Evolutionary conservation across 129 eudicot genomes (phyloP).

Genomic region (Flaveria linearis): DNA sequence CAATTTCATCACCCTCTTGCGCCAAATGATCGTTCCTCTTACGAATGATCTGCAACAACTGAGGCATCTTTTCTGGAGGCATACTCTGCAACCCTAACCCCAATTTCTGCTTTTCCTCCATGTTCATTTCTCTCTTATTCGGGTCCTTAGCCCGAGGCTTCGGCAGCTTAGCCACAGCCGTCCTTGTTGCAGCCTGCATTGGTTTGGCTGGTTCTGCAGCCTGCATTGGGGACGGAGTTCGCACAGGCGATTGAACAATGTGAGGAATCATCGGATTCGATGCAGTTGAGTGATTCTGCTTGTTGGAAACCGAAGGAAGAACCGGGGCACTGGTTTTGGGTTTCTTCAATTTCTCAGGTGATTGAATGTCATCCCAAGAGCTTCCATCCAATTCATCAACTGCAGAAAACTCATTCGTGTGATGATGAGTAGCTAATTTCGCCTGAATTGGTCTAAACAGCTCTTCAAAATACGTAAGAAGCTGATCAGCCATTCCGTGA

Average conservation of each 20-base stretch:
- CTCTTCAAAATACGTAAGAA: constrained; percentile 61
- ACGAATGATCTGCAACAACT: constrained; percentile 75
- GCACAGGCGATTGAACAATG: constrained; percentile 40
- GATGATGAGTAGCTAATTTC: constrained; percentile 38
- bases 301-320: constrained; percentile 28
- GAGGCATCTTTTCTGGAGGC: constrained; percentile 94
- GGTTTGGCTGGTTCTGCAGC: constrained; percentile 47
- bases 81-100: constrained; percentile 81
- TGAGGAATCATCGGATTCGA: constrained; percentile 50
- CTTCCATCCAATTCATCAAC: constrained; percentile 69
- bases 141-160: constrained; percentile 87
- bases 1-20: constrained; percentile 93
- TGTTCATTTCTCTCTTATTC: constrained; percentile 78
- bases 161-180: constrained; percentile 47
- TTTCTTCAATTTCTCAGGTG: constrained; percentile 55
- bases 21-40: constrained; percentile 77
- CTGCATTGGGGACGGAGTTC: constrained; percentile 58
- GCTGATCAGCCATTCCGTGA: constrained; percentile 61
- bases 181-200: constrained; percentile 24
- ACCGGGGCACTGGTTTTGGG: constrained; percentile 31
- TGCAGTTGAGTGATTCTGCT: constrained; percentile 53
- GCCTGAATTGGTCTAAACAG: constrained; percentile 64
- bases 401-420: constrained; percentile 24
- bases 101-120: constrained; percentile 88
- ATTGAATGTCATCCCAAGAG: constrained; percentile 68